These are phyloP conservation scores for Trebouxia sp. DNA, from an alignment of 139 green algal genomes.

Conservation along the genomic window DNA sequence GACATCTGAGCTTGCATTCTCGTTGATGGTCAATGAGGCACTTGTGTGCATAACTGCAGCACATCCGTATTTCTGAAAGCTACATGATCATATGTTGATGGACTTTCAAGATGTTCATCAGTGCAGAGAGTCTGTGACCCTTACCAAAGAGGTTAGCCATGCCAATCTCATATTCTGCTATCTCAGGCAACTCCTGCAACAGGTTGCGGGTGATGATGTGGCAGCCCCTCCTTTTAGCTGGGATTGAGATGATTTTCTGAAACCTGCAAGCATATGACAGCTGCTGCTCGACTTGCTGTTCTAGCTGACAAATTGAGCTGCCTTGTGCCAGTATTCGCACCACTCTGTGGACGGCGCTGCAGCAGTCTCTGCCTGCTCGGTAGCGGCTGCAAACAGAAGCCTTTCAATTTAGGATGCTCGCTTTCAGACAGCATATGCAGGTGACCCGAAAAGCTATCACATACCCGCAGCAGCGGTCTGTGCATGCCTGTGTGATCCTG, in stretches of 20 bases:
- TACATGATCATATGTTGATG: too few species aligned
- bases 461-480: neutral
- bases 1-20: slow-evolving; percentile 67
- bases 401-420: too few species aligned
- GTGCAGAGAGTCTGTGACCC: neutral
- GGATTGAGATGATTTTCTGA: slow-evolving; percentile 34
- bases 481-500: neutral
- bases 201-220: slow-evolving; percentile 77
- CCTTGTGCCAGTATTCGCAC: too few species aligned
- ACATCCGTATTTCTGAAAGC: too few species aligned
- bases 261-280: slow-evolving; percentile 17
- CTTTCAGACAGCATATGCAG: too few species aligned
- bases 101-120: too few species aligned
- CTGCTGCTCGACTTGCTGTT: too few species aligned
- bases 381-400: neutral
- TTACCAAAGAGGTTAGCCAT: slow-evolving; percentile 79
- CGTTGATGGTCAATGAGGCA: slow-evolving; percentile 75
- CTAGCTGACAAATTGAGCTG: too few species aligned
- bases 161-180: slow-evolving; percentile 63
- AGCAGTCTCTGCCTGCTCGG: neutral
- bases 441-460: too few species aligned
- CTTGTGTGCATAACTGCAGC: slow-evolving; percentile 65
- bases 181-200: slow-evolving; percentile 55
- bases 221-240: slow-evolving; percentile 54
- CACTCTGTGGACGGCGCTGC: slow-evolving; percentile 4